Conservation (phyloP, 208 protist genomes). For the Leishmania gerbilli region DNA sequence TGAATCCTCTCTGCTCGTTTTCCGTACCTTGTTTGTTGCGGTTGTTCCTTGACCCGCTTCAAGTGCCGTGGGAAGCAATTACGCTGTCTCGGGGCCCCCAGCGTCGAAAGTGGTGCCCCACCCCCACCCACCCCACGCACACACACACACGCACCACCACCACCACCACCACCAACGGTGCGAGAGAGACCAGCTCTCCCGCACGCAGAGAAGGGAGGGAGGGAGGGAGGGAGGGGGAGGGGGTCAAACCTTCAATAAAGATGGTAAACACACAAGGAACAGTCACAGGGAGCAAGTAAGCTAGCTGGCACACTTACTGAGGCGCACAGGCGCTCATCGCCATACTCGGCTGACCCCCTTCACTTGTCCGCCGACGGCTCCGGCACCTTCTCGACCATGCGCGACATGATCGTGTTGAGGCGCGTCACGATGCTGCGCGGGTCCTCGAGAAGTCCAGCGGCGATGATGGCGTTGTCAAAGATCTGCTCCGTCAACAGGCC, state of each 20-base stretch:
- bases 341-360: not conserved
- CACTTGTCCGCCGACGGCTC: constrained; percentile 89
- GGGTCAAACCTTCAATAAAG: not conserved
- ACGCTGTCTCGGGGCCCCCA: not conserved
- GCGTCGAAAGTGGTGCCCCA: not conserved
- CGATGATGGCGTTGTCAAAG: constrained; percentile 94
- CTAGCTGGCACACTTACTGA: not conserved
- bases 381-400: constrained; percentile 88
- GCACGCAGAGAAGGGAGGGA: no score
- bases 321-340: not conserved
- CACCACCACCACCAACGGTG: no score
- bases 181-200: not conserved
- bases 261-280: not conserved
- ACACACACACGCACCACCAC: no score
- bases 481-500: constrained; percentile 90
- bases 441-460: constrained; percentile 92
- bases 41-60: not conserved
- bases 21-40: not conserved
- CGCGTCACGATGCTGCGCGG: constrained; percentile 89
- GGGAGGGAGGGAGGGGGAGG: not conserved
- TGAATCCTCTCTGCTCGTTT: not conserved
- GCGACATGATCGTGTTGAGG: constrained; percentile 91
- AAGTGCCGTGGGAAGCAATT: not conserved
- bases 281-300: not conserved
- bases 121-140: no score